Percentiles rank a stretch among this genome's conserved stretches.
Evolutionary conservation across 495 filamentous ascomycete species (phyloP).

Genomic region (Annulohypoxylon maeteangense): DNA sequence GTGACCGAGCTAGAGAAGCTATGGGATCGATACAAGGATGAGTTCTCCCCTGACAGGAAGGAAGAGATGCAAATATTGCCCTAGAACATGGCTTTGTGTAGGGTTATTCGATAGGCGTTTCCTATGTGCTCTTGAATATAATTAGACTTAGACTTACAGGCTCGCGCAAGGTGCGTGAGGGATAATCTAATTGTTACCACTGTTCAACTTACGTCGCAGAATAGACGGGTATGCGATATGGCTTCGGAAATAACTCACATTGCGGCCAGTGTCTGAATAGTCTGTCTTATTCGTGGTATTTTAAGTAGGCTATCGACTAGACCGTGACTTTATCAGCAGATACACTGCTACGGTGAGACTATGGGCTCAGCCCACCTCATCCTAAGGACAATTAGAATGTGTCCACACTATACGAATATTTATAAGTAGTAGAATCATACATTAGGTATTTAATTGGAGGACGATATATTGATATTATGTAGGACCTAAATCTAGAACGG

Average conservation of each 20-base stretch:
- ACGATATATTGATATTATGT: neutral
- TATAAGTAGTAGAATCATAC: neutral
- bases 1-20: conserved; percentile 79
- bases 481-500: neutral
- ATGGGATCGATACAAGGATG: conserved; percentile 90
- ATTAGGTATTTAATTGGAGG: neutral
- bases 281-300: neutral
- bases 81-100: conserved; percentile 52
- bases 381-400: neutral
- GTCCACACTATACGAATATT: conserved; percentile 2
- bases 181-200: conserved; percentile 1
- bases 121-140: neutral
- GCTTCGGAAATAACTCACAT: neutral
- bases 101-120: conserved; percentile 10
- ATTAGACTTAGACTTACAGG: conserved; percentile 5
- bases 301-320: neutral
- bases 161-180: conserved; percentile 1
- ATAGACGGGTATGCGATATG: neutral
- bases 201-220: neutral
- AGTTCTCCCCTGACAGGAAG: conserved; percentile 75
- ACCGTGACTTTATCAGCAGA: neutral
- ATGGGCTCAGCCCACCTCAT: neutral
- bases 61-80: conserved; percentile 83
- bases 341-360: neutral
- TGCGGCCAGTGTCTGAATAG: neutral